phyloP scores from a whole-genome alignment of 768 basidiomycete species.

The Nidularia pulvinata region DNA sequence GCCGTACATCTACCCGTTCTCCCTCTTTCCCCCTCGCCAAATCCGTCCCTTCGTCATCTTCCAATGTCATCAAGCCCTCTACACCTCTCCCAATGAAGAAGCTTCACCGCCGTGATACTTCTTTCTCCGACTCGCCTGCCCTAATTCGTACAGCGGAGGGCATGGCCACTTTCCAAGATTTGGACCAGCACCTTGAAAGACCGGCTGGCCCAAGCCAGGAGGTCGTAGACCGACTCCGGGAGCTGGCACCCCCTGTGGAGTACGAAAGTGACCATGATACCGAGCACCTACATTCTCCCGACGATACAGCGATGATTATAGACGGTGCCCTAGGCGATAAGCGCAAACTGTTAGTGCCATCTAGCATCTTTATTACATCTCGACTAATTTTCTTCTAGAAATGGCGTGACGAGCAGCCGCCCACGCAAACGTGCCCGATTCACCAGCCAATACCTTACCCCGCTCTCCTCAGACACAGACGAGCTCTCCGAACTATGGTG shows the following conservation, averaged over 20 bases:
- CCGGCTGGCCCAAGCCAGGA: slow-evolving; percentile 9
- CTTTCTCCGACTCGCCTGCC: slow-evolving; percentile 69
- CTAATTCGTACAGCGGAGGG: slow-evolving; percentile 69
- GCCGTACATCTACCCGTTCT: slow-evolving; percentile 34
- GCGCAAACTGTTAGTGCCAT: too few species aligned
- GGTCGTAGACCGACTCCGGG: slow-evolving; percentile 28
- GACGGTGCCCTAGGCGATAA: slow-evolving; percentile 54
- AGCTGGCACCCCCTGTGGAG: slow-evolving; percentile 31
- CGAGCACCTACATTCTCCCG: slow-evolving; percentile 13
- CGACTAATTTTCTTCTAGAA: too few species aligned
- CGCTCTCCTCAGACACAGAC: slow-evolving; percentile 32
- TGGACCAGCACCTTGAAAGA: slow-evolving; percentile 52
- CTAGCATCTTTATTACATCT: too few species aligned
- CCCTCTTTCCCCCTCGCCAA: slow-evolving; percentile 24
- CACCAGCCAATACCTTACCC: slow-evolving; percentile 34
- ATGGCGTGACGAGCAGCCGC: slow-evolving; percentile 35
- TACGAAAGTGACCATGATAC: slow-evolving; percentile 31
- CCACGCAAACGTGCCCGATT: slow-evolving; percentile 66
- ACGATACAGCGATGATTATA: slow-evolving; percentile 17
- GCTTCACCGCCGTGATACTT: slow-evolving; percentile 32
- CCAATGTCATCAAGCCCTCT: slow-evolving; percentile 20
- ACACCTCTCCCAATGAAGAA: slow-evolving; percentile 13
- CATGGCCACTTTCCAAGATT: slow-evolving; percentile 67
- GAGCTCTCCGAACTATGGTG: slow-evolving; percentile 70
- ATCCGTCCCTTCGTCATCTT: too few species aligned